A percentile compares a stretch with the other conserved stretches of the same genome.
phyloP scores from a whole-genome alignment of 2,329 filamentous ascomycete genomes.

The Fusarium floridanum region DNA sequence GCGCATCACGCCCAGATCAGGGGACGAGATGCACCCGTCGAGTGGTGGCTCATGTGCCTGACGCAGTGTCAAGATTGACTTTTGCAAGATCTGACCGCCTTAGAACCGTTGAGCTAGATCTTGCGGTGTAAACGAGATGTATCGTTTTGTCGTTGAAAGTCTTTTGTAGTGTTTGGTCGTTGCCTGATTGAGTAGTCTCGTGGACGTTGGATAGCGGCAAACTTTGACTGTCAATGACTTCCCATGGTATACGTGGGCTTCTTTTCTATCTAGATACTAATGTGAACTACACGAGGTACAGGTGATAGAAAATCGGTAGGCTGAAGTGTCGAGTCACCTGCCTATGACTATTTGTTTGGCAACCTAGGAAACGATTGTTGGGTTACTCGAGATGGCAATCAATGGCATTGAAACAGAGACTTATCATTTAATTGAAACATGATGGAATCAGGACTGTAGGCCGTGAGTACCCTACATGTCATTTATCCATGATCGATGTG shows the following conservation, averaged over 20 bases:
- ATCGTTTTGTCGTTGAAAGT: not conserved
- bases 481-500: not conserved
- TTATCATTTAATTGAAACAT: not conserved
- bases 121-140: not conserved
- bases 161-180: not conserved
- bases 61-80: not conserved
- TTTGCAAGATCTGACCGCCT: not conserved
- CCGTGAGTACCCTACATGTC: not conserved
- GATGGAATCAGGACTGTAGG: no score
- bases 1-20: slow-evolving; percentile 1
- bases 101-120: not conserved
- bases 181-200: not conserved
- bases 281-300: not conserved
- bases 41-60: not conserved
- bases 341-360: not conserved
- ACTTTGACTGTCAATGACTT: not conserved
- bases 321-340: no score
- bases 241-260: not conserved
- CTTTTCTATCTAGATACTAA: not conserved
- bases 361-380: not conserved
- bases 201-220: not conserved
- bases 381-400: not conserved
- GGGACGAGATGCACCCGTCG: not conserved
- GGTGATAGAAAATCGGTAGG: not conserved
- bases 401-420: not conserved